Percentiles rank a stretch among this genome's conserved stretches.
Evolutionary conservation across 2,329 filamentous ascomycete species (phyloP).

Genomic region (Colletotrichum chlorophyti): DNA sequence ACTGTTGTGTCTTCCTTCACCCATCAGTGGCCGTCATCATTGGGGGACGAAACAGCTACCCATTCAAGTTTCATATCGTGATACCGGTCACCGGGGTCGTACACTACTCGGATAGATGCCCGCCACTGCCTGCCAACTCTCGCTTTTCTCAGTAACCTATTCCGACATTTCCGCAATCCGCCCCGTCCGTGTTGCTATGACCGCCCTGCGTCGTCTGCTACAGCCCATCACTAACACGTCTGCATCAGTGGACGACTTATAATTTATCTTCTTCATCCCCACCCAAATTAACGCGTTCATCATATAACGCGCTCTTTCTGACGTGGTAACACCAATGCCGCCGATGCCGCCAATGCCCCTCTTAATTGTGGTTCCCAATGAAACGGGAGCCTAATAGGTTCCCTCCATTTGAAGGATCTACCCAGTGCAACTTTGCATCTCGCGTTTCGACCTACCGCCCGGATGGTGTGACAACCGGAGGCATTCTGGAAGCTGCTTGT

Average conservation of each 20-base stretch:
- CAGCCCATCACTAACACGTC: not conserved
- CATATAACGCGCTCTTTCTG: not conserved
- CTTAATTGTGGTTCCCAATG: not conserved
- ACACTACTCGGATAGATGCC: constrained; percentile 2
- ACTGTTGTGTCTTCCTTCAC: not conserved
- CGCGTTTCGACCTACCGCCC: constrained; percentile 17
- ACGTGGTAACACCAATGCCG: not conserved
- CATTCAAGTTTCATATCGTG: not conserved
- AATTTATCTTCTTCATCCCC: not conserved
- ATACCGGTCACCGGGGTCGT: not conserved
- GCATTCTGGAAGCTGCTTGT: not conserved
- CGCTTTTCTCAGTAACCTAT: constrained; percentile 14
- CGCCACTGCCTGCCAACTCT: constrained; percentile 1
- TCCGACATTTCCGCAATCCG: constrained; percentile 25
- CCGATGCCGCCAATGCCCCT: not conserved
- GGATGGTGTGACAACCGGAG: constrained; percentile 18
- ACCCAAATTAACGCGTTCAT: not conserved
- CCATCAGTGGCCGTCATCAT: not conserved
- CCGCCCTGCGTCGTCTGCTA: constrained; percentile 2
- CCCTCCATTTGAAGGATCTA: constrained; percentile 21
- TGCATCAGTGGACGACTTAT: not conserved
- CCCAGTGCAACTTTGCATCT: constrained; percentile 22
- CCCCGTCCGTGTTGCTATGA: not conserved
- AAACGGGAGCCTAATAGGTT: constrained; percentile 7
- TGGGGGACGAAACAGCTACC: not conserved